phyloP scores from a whole-genome alignment of 495 filamentous ascomycete genomes.

The Penicillium crystallinum region DNA sequence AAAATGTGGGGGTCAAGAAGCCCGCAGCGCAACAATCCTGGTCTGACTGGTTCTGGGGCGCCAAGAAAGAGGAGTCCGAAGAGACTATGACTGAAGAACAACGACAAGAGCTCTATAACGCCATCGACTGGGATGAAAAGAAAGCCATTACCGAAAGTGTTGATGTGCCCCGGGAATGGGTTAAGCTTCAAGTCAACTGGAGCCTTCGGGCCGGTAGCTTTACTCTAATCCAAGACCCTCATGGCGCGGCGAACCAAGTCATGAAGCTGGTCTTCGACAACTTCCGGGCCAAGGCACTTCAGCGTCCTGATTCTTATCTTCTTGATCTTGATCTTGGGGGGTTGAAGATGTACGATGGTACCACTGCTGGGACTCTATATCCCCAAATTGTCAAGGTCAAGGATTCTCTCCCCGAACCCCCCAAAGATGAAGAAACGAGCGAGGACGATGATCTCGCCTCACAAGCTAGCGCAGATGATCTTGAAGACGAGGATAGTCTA shows the following conservation, averaged over 20 bases:
- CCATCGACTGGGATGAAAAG: conserved; percentile 98
- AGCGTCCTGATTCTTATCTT: conserved; percentile 84
- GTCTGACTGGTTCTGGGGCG: conserved; percentile 83
- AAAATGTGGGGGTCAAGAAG: conserved; percentile 79
- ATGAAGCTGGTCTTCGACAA: conserved; percentile 89
- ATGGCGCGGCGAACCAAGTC: conserved; percentile 70
- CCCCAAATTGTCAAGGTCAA: conserved; percentile 95
- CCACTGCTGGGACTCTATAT: conserved; percentile 81
- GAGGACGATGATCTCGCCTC: conserved; percentile 58
- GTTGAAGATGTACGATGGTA: conserved; percentile 91
- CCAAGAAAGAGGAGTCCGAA: conserved; percentile 64
- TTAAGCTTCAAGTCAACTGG: conserved; percentile 88
- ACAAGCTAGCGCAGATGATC: conserved; percentile 45
- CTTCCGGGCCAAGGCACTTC: conserved; percentile 80
- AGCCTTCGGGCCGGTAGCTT: conserved; percentile 90
- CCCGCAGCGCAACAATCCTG: conserved; percentile 64
- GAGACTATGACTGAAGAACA: conserved; percentile 90
- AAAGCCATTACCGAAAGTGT: conserved; percentile 79
- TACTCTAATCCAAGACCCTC: conserved; percentile 82
- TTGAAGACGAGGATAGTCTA: conserved; percentile 66
- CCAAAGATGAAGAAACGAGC: conserved; percentile 39
- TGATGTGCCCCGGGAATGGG: conserved; percentile 80
- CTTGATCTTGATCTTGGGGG: conserved; percentile 86
- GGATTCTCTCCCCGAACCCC: conserved; percentile 58
- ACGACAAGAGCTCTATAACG: conserved; percentile 91